Evolutionary conservation across 768 basidiomycete genomes (phyloP), one percentile per base, ranked within the genome.

Genomic region (Filobasidium wieringae): DNA sequence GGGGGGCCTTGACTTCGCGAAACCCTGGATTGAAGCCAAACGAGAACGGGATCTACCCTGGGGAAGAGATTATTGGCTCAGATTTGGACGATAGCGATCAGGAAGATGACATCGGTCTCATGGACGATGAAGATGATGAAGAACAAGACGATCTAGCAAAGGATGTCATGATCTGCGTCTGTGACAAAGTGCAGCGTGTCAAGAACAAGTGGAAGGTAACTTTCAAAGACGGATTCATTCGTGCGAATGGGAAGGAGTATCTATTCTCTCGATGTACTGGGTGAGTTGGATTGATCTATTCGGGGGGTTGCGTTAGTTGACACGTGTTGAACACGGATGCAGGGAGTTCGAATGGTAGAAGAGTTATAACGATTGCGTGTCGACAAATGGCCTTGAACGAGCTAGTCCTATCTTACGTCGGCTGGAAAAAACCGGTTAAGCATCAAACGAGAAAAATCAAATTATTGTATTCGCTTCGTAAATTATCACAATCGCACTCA

Each of bases 171-270:
- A 93, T 96, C 68, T 97, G 95, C 73, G 91, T 92, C 7, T 97
- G 95, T 71, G 95, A 99, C 72, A 97, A 97, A 83, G 93, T 89
- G 56, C 90, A 92, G 41, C 81, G 95, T n/a, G 93, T 97, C 26
- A 99, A 97, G 77, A 97, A 95, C 77, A 99, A 97, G 77, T 99
- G 95, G 95, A 99, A 97, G 78, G 92, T 91, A 60, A 84, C 88
- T 24, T 80, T 99, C 52, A 95, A 95, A 75, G 95, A 97, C 64
- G 95, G 95, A 2, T 89, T 97, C 84, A 87, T 96, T 62, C 88
- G 90, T 65, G 82, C 95, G 64, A 95, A 95, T 63, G 93, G 93
- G 30, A 89, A 87, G 68, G 95, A 99, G 68, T 99, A 97, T 76
- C 80, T 99, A 15, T 99, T 99, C 70, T 82, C 87, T 53, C 93